Conservation (phyloP, 305 asterid species). For the Fraxinus angustifolia region DNA sequence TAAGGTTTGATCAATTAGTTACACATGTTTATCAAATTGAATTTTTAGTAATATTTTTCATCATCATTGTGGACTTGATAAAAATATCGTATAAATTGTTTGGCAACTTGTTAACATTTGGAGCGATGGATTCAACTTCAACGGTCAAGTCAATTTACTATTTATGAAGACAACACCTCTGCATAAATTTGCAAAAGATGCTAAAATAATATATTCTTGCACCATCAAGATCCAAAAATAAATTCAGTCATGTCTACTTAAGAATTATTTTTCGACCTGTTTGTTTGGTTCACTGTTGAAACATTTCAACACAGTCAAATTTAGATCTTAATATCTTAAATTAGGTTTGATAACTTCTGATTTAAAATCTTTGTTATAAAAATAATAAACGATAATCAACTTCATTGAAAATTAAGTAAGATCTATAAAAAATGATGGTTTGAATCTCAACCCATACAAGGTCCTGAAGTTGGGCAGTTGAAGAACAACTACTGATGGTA, state of each 20-base stretch:
- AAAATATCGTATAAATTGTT: background rate
- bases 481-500: background rate
- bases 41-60: background rate
- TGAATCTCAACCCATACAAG: background rate
- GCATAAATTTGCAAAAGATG: background rate
- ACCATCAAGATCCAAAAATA: background rate
- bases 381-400: background rate
- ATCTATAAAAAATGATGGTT: background rate
- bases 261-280: background rate
- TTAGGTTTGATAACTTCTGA: background rate
- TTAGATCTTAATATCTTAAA: background rate
- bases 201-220: background rate
- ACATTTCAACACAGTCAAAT: background rate
- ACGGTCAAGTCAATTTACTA: background rate
- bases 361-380: background rate
- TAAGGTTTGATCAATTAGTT: background rate
- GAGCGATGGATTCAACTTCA: background rate
- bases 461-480: background rate
- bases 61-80: background rate
- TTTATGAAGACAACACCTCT: background rate
- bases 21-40: background rate
- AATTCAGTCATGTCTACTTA: background rate
- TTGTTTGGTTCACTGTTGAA: background rate
- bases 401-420: background rate
- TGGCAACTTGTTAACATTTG: background rate